phyloP scores from a whole-genome alignment of 345 rosid species.

The Angophora floribunda region DNA sequence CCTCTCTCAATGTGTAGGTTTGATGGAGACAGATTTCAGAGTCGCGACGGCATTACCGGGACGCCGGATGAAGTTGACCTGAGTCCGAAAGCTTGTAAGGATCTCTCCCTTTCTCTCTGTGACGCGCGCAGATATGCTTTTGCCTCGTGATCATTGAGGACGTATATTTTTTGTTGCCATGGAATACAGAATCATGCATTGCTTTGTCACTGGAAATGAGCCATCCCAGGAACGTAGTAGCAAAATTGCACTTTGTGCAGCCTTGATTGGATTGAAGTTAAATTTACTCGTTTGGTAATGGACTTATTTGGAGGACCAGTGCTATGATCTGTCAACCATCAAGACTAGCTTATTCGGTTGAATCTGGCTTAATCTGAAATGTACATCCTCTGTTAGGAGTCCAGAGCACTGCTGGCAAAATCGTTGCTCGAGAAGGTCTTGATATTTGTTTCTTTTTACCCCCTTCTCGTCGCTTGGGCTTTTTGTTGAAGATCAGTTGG shows the following conservation, averaged over 20 bases:
- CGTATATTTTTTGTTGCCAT: neutral
- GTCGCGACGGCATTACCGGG: neutral
- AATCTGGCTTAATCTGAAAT: neutral
- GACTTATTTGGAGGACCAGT: neutral
- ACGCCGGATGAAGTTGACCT: neutral
- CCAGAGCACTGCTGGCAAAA: neutral
- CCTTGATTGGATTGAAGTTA: fast-evolving
- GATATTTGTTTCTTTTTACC: neutral
- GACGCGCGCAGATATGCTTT: neutral
- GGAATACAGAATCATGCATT: neutral
- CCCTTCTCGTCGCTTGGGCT: fast-evolving
- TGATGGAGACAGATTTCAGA: fast-evolving
- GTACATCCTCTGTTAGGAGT: fast-evolving
- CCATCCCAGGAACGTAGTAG: neutral
- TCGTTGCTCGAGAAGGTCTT: fast-evolving
- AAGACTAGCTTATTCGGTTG: fast-evolving
- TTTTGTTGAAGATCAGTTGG: fast-evolving
- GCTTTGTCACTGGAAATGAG: neutral
- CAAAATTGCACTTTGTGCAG: neutral
- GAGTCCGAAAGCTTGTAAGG: neutral
- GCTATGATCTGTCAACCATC: neutral
- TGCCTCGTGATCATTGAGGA: neutral
- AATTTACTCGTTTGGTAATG: neutral
- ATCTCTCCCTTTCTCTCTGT: neutral
- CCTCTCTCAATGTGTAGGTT: neutral